Conservation (phyloP, 1,284 basidiomycete species). For the Porodaedalea pini region DNA sequence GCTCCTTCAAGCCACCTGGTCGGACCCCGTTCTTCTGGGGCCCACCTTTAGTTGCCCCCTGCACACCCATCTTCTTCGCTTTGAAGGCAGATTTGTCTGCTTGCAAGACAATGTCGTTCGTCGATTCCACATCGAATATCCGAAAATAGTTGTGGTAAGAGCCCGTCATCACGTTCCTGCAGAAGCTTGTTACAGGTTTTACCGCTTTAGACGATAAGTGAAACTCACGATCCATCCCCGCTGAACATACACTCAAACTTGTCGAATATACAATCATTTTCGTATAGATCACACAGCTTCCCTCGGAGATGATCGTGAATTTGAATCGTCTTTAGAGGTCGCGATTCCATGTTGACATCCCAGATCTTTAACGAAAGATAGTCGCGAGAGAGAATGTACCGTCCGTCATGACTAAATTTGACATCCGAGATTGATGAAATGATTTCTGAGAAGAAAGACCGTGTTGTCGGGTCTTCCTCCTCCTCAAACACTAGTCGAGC, state of each 20-base stretch:
- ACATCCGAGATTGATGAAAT: constrained; percentile 99
- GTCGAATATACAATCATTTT: constrained; percentile 99
- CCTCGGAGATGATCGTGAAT: constrained; percentile 98
- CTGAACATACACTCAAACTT: constrained; percentile 99
- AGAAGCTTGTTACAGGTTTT: constrained; percentile 18
- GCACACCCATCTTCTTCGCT: constrained; percentile 94
- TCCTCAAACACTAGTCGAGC: constrained; percentile 83
- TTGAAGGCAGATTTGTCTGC: constrained; percentile 99
- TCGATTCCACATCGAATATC: constrained; percentile 92
- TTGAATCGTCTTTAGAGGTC: constrained; percentile 95
- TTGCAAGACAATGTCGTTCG: constrained; percentile 91
- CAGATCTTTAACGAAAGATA: constrained; percentile 99
- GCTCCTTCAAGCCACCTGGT: constrained; percentile 69
- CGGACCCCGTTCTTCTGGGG: constrained; percentile 68
- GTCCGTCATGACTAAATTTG: constrained; percentile 96
- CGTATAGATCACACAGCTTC: constrained; percentile 98
- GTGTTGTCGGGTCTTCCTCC: constrained; percentile 95
- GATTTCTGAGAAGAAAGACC: constrained; percentile 99
- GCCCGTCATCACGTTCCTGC: constrained; percentile 89
- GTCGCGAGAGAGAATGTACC: constrained; percentile 95
- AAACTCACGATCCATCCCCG: constrained; percentile 87
- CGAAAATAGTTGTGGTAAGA: constrained; percentile 99
- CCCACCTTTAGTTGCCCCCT: constrained; percentile 64
- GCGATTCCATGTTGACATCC: constrained; percentile 99
- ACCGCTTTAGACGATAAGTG: constrained; percentile 9